Base-by-base conservation (phyloP, 257 asterid genomes). In the Ligustrum vulgare region DNA sequence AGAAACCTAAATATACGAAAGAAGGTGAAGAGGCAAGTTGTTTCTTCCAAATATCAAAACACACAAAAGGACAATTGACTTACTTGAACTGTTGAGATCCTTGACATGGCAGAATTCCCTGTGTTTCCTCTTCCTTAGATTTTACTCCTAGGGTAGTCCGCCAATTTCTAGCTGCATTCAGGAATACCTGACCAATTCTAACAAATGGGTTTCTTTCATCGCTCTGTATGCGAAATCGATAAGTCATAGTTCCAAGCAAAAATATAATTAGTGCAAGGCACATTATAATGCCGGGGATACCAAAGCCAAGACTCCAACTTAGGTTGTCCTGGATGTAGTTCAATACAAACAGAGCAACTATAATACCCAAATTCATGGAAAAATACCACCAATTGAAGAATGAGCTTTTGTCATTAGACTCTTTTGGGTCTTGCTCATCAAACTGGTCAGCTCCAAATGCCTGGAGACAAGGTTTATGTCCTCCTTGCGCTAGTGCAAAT, bases 381-480 rank as follows among this genome's bases (percentile, higher is more conserved):
- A 76, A 49, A 20, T 62, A 67, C 77, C 81, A 80, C 81, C 80
- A 80, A 56, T 71, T 80, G 78, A 76, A 80, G 75, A 80, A 80
- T 1, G 84, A 80, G 62, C 81, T 76, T 31, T 72, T 80, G 41
- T 69, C 70, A 54, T 71, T 75, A 25, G 75, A 75, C 32, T 80
- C 83, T 37, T 47, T 11, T 6, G 67, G 56, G 68, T 80, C 71
- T 10, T 45, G 64, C 23, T 63, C 63, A 51, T 80, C 83, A 51
- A 80, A 80, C 34, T 80, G 80, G 51, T 71, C 83, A 31, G 72
- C 83, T 31, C 80, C 80, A 58, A 80, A 80, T 13, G 80, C 83
- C 47, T 75, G 83, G 49, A 71, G 71, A 76, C 80, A 75, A 11
- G 83, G 80, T 64, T 72, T 80, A 66, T 80, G 80, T 67, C 79